Percentiles rank a stretch among this genome's conserved stretches.
Evolutionary conservation across 306 rosid species (phyloP).

Genomic region (Rosa rugosa): DNA sequence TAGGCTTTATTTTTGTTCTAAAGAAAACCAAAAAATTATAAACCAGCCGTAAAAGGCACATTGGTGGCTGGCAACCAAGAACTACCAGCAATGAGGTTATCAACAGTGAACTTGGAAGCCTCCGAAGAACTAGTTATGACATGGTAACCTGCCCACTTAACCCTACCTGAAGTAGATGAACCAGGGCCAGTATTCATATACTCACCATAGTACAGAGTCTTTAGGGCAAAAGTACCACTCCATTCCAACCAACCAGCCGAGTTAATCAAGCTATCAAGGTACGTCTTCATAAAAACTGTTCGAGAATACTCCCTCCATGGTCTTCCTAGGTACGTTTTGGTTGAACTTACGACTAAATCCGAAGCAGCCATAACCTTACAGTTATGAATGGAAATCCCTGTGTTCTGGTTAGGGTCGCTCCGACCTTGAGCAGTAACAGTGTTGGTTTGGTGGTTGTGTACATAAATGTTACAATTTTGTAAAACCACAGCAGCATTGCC

Average conservation of each 20-base stretch:
- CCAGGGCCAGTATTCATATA: slow-evolving; percentile 66
- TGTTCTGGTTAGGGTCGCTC: slow-evolving; percentile 70
- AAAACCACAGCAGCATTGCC: slow-evolving; percentile 80
- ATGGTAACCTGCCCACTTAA: slow-evolving; percentile 64
- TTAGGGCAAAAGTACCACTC: slow-evolving; percentile 64
- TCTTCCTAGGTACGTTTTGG: slow-evolving; percentile 55
- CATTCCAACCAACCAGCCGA: slow-evolving; percentile 77
- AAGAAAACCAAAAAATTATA: slow-evolving; percentile 13
- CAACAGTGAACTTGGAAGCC: slow-evolving; percentile 66
- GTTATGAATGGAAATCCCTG: slow-evolving; percentile 66
- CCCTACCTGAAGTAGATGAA: slow-evolving; percentile 55
- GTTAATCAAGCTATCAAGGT: slow-evolving; percentile 50
- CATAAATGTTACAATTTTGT: slow-evolving; percentile 63
- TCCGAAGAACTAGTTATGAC: slow-evolving; percentile 62
- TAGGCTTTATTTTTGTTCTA: not conserved
- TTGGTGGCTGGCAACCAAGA: slow-evolving; percentile 61
- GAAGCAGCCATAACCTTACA: slow-evolving; percentile 47
- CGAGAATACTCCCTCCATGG: slow-evolving; percentile 72
- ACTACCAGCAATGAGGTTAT: slow-evolving; percentile 53
- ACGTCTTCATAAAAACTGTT: slow-evolving; percentile 61
- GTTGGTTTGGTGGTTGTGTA: slow-evolving; percentile 52
- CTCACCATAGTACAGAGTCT: slow-evolving; percentile 65
- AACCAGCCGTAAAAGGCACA: slow-evolving; percentile 64
- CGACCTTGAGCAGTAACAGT: slow-evolving; percentile 74
- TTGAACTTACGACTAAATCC: slow-evolving; percentile 26